Evolutionary conservation across 768 basidiomycete genomes (phyloP).

Genomic region (Lentinula sp.): DNA sequence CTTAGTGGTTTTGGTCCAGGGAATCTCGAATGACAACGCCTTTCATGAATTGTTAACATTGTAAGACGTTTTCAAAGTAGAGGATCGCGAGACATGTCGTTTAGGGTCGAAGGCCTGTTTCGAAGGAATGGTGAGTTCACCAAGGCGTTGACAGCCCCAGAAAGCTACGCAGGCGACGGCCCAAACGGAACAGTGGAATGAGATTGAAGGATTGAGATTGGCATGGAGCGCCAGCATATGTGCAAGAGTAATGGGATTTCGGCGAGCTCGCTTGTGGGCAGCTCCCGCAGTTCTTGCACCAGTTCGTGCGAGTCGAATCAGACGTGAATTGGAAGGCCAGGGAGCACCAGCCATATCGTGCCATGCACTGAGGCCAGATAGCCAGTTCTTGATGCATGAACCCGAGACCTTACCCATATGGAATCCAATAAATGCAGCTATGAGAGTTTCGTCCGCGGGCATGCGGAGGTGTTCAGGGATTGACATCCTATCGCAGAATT

Average conservation of each 20-base stretch:
- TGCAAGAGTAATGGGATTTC: conserved; percentile 26
- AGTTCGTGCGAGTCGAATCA: conserved; percentile 10
- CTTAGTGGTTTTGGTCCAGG: conserved; percentile 28
- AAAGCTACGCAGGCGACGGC: conserved; percentile 28
- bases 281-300: conserved; percentile 16
- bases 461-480: conserved; percentile 21
- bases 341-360: too few relatives aligned
- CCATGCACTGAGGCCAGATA: too few relatives aligned
- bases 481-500: conserved; percentile 23
- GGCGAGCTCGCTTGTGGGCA: conserved; percentile 11
- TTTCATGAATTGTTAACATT: neutral
- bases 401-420: too few relatives aligned
- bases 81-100: conserved; percentile 9
- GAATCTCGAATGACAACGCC: conserved; percentile 20
- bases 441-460: conserved; percentile 21
- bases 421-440: conserved; percentile 9
- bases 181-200: conserved; percentile 28
- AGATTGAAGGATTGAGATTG: conserved; percentile 14
- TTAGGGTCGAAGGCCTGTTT: conserved; percentile 8
- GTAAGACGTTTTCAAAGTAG: neutral
- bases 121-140: neutral
- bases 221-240: conserved; percentile 20
- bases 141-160: conserved; percentile 24
- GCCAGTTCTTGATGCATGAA: too few relatives aligned
- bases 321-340: conserved; percentile 22